These are phyloP conservation scores for Fusarium robinianum DNA, from an alignment of 2,329 filamentous ascomycete genomes.

Conservation along the genomic window DNA sequence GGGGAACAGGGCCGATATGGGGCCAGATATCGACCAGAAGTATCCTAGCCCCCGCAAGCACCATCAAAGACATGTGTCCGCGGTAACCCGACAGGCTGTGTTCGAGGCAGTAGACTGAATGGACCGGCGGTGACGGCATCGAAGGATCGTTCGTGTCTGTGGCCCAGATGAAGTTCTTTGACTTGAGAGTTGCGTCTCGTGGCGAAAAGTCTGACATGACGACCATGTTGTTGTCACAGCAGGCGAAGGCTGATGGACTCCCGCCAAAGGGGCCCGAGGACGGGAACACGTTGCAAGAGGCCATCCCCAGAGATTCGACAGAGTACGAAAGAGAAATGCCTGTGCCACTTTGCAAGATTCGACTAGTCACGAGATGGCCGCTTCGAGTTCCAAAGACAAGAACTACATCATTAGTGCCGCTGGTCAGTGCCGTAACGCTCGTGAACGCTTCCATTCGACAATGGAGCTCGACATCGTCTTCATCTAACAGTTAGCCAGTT, in stretches of 20 bases:
- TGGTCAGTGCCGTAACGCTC: constrained; percentile 47
- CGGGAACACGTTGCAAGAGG: constrained; percentile 44
- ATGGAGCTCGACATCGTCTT: not conserved
- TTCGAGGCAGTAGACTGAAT: constrained; percentile 51
- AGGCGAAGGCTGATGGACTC: constrained; percentile 46
- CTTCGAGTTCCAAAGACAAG: constrained; percentile 56
- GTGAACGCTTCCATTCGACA: constrained; percentile 49
- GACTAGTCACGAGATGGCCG: constrained; percentile 54
- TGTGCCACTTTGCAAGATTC: constrained; percentile 23
- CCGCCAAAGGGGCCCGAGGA: constrained; percentile 32
- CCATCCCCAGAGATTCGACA: constrained; percentile 43
- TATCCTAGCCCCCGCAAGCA: constrained; percentile 56
- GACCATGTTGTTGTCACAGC: constrained; percentile 54
- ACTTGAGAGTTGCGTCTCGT: constrained; percentile 40
- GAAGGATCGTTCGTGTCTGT: constrained; percentile 54
- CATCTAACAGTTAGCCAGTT: constrained; percentile 14
- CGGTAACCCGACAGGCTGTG: constrained; percentile 44
- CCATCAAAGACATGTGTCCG: constrained; percentile 50
- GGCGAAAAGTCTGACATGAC: constrained; percentile 48
- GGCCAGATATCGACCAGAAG: constrained; percentile 58
- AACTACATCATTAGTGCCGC: constrained; percentile 34
- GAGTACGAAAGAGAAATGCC: constrained; percentile 36
- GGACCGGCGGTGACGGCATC: constrained; percentile 53
- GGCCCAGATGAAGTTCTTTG: constrained; percentile 54
- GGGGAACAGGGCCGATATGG: constrained; percentile 52